Conservation (phyloP, 78 protist species). For the Anaeramoeba ignava region DNA sequence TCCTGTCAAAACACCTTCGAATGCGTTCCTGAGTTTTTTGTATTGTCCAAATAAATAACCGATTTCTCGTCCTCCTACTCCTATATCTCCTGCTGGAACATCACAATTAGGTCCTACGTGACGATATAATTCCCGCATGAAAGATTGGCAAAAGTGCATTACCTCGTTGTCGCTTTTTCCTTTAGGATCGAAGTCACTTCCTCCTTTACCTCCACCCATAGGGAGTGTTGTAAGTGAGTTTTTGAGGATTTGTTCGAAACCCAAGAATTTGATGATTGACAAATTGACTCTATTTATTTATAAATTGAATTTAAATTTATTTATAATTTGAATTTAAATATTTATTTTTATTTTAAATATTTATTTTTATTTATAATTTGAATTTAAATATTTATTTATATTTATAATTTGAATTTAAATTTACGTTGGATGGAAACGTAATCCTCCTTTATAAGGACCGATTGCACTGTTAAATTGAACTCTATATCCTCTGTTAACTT, state of each 20-base stretch:
- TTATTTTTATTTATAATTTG: no score
- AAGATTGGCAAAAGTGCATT: conserved; percentile 47
- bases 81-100: conserved; percentile 70
- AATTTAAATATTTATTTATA: no score
- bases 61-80: conserved; percentile 58
- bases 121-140: conserved; percentile 43
- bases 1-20: conserved; percentile 48
- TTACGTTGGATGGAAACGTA: conserved; percentile 64
- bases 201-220: conserved; percentile 65
- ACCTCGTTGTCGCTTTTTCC: conserved; percentile 49
- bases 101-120: conserved; percentile 50
- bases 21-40: conserved; percentile 14
- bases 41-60: conserved; percentile 53
- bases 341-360: no score
- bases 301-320: no score
- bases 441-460: conserved; percentile 68
- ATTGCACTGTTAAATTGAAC: conserved; percentile 49
- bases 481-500: conserved; percentile 54
- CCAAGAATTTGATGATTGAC: conserved; percentile 47
- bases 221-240: conserved; percentile 54
- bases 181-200: conserved; percentile 57
- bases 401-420: no score
- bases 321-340: no score
- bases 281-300: no score
- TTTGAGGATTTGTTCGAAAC: conserved; percentile 65